A percentile compares a stretch with the other conserved stretches of the same genome.
phyloP scores from a whole-genome alignment of 805 yeast genomes.

The Metschnikowia arizonensis region DNA sequence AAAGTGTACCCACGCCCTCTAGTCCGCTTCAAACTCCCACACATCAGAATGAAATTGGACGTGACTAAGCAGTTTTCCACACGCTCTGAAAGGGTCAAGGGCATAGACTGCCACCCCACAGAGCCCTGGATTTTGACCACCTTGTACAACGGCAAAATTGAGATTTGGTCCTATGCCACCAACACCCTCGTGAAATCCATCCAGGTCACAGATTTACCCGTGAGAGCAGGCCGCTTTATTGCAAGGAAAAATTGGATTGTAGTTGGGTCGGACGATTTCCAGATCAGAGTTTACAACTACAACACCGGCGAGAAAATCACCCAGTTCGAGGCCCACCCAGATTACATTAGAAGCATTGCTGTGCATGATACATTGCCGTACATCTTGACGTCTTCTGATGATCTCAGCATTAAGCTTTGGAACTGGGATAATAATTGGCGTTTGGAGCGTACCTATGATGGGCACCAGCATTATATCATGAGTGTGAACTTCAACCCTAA shows the following conservation, averaged over 20 bases:
- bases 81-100: conserved; percentile 95
- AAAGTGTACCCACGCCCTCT: conserved; percentile 1
- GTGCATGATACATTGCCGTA: conserved; percentile 94
- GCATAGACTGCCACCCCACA: conserved; percentile 94
- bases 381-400: conserved; percentile 86
- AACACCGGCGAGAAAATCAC: conserved; percentile 92
- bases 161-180: conserved; percentile 93
- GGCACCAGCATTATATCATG: conserved; percentile 95
- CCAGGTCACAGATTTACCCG: conserved; percentile 94
- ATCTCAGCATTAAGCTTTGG: conserved; percentile 88
- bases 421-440: conserved; percentile 96
- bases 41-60: conserved; percentile 36
- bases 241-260: conserved; percentile 97
- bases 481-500: conserved; percentile 93
- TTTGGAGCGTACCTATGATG: conserved; percentile 85
- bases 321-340: conserved; percentile 98
- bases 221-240: conserved; percentile 90
- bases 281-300: conserved; percentile 87
- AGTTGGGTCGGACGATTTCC: conserved; percentile 95
- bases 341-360: conserved; percentile 87
- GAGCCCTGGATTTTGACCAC: conserved; percentile 97
- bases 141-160: conserved; percentile 84
- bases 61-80: conserved; percentile 76
- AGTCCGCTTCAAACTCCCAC: conserved; percentile 6
- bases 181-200: conserved; percentile 77